Evolutionary conservation across 495 filamentous ascomycete genomes (phyloP), one percentile per base, ranked within the genome.

Genomic region (Tuber calosporum): DNA sequence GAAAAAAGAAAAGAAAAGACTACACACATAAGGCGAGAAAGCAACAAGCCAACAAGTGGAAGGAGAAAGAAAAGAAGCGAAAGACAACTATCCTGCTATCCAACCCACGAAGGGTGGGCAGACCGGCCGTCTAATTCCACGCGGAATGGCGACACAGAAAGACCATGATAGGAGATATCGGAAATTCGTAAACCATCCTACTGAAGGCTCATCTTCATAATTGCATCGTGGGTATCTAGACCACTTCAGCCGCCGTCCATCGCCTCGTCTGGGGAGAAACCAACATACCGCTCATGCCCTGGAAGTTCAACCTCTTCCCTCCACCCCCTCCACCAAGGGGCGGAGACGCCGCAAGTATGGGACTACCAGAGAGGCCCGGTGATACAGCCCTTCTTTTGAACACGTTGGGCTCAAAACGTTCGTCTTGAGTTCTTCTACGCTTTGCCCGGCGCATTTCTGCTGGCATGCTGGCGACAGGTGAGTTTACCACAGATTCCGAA

Each of bases 151-250:
- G 15, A 19, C 53, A 62, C 3, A 7, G 26, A 62, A 6, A 7
- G 26, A 17, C 13, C 1, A 6, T 34, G 13, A 62, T 17, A 62
- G 26, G 53, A 30, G 53, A 62, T 17, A 62, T 15, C 1, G 30
- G 53, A 62, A 30, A 34, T 34, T 62, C 26, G 0, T 62, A 7
- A 36, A 34, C 40, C 43, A 13, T 75, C 53, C 67, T 77, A 91
- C 79, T 97, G 93, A 80, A 97, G 94, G 81, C 92, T 97, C 93
- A 99, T 94, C 79, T 95, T 93, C 92, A 97, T 97, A 76, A 98
- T 85, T 34, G 93, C 92, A 84, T 98, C 95, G 79, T 93, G 91
- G 4, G 96, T 95, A 84, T 98, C 96, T 68, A 86, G 40, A 0
- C 6, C 19, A 22, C 30, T 15, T 72, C 38, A 58, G 36, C 53